Conservation (phyloP, 2,329 filamentous ascomycete genomes). For the Tothia fuscella region DNA sequence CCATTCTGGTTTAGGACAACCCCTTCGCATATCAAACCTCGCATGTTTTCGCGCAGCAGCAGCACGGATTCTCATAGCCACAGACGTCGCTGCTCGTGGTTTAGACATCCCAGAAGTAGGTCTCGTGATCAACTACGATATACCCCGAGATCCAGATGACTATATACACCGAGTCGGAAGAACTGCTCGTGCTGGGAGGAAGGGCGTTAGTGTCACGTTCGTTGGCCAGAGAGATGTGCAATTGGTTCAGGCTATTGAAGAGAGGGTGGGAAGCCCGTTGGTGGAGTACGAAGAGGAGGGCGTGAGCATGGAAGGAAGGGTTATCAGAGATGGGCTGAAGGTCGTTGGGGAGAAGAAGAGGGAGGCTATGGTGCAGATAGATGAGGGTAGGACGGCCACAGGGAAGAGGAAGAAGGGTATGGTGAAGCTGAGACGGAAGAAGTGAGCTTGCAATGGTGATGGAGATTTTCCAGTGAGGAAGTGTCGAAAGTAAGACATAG, state of each 20-base stretch:
- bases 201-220: conserved; percentile 72
- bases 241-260: conserved; percentile 81
- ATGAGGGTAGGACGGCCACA: conserved; percentile 80
- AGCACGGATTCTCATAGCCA: conserved; percentile 82
- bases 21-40: conserved; percentile 75
- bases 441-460: no score
- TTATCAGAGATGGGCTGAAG: conserved; percentile 76
- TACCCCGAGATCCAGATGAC: conserved; percentile 91
- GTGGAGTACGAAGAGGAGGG: conserved; percentile 76
- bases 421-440: conserved; percentile 4
- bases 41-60: conserved; percentile 83
- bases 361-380: conserved; percentile 80
- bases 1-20: conserved; percentile 76
- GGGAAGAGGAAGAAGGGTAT: conserved; percentile 52
- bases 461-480: no score
- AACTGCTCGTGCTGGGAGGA: conserved; percentile 81
- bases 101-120: conserved; percentile 89
- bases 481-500: no score
- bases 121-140: conserved; percentile 88
- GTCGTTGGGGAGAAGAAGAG: conserved; percentile 90
- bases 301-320: conserved; percentile 84
- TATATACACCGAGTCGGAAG: conserved; percentile 95
- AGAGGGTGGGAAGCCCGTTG: conserved; percentile 68
- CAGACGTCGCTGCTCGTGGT: conserved; percentile 87
- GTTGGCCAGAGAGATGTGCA: conserved; percentile 90